phyloP scores from a whole-genome alignment of 2,329 filamentous ascomycete species.

The Trichophyton simii region DNA sequence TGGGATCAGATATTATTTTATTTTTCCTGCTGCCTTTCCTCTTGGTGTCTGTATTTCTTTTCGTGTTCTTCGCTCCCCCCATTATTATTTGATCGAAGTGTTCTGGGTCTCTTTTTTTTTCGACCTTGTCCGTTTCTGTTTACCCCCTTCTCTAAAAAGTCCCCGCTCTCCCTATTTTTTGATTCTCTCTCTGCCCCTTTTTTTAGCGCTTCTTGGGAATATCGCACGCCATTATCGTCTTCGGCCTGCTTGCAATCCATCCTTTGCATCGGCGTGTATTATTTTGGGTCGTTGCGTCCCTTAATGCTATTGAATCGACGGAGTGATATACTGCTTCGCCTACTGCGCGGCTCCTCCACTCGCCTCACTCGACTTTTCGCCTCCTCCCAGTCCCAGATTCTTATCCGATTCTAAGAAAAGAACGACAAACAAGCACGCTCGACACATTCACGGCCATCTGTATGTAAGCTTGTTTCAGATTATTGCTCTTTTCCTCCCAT shows the following conservation, averaged over 20 bases:
- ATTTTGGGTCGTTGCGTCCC: not conserved
- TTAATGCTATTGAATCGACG: not conserved
- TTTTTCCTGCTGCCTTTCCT: not conserved
- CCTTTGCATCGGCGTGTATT: not conserved
- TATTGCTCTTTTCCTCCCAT: not conserved
- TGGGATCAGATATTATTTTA: not conserved
- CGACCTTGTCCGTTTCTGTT: not conserved
- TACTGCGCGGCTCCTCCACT: not conserved
- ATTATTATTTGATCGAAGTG: not conserved
- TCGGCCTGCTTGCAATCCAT: not conserved
- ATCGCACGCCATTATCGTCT: not conserved
- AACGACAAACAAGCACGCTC: not conserved
- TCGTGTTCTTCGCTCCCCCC: not conserved
- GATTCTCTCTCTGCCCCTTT: not conserved
- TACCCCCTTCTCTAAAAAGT: not conserved
- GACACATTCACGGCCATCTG: not conserved
- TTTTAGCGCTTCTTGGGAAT: not conserved
- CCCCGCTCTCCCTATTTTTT: not conserved
- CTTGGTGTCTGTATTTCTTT: not conserved
- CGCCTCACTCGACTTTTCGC: not conserved
- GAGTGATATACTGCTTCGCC: not conserved
- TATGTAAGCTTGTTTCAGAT: conserved; percentile 3
- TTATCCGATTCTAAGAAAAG: not conserved
- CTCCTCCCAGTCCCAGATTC: not conserved
- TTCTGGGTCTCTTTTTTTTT: not conserved